Conservation (phyloP, 805 yeast species). For the Starmerella geochares region DNA sequence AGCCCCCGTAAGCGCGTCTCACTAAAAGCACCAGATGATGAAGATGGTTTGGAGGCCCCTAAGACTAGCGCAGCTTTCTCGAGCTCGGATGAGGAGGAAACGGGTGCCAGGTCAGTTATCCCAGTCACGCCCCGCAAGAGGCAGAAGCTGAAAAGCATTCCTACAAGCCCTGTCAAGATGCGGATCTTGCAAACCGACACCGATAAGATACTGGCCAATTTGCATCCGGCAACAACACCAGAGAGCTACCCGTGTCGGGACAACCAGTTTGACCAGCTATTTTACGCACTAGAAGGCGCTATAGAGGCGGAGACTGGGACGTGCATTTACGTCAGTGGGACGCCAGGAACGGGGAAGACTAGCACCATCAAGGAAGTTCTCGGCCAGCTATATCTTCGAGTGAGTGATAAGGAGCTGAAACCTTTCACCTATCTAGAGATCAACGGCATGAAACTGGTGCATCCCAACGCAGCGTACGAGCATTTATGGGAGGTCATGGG, state of each 20-base stretch:
- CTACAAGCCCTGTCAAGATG: not conserved
- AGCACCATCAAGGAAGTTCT: constrained; percentile 85
- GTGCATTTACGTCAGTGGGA: constrained; percentile 85
- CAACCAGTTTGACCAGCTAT: constrained; percentile 62
- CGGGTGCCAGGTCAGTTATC: not conserved
- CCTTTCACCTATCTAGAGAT: constrained; percentile 71
- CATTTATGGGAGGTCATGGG: constrained; percentile 63
- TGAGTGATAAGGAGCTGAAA: constrained; percentile 34
- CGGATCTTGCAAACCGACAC: not conserved
- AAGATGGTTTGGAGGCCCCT: no score
- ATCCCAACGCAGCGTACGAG: constrained; percentile 76
- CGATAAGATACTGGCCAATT: constrained; percentile 8
- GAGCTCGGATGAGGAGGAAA: not conserved
- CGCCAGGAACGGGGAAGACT: constrained; percentile 97
- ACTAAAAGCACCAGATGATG: not conserved
- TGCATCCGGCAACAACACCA: constrained; percentile 28
- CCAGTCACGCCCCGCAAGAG: constrained; percentile 1
- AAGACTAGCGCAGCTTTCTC: no score
- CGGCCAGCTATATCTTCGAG: constrained; percentile 45
- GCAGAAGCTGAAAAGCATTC: not conserved
- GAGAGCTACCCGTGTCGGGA: constrained; percentile 75
- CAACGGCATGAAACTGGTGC: constrained; percentile 75
- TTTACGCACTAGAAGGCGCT: constrained; percentile 58
- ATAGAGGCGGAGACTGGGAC: constrained; percentile 63
- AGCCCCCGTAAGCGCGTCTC: not conserved